Evolutionary conservation across 495 filamentous ascomycete species (phyloP).

Genomic region (Pseudevernia furfuracea): DNA sequence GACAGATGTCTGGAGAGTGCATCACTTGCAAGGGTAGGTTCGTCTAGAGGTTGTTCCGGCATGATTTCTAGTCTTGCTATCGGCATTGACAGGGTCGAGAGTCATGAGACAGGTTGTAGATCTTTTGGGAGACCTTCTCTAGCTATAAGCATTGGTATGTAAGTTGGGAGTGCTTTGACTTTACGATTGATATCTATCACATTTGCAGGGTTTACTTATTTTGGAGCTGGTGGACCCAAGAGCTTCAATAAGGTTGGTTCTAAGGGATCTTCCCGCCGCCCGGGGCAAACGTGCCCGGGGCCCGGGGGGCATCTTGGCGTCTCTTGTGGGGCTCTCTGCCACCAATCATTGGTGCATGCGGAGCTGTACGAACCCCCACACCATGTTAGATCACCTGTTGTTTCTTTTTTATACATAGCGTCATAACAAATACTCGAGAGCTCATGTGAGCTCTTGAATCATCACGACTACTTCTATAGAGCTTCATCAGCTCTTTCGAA

Average conservation of each 20-base stretch:
- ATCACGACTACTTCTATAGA: slow-evolving; percentile 11
- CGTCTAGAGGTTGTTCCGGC: neutral
- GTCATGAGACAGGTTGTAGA: neutral
- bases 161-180: neutral
- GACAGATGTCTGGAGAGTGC: neutral
- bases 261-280: neutral
- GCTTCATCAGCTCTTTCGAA: slow-evolving; percentile 7
- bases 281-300: neutral
- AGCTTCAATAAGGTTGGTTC: neutral
- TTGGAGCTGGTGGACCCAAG: neutral
- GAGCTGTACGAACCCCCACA: neutral
- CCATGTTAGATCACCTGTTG: neutral
- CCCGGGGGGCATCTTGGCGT: neutral
- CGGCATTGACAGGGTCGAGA: neutral
- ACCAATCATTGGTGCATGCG: neutral
- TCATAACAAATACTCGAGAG: neutral
- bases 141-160: neutral
- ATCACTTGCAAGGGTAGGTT: neutral
- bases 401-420: neutral
- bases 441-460: slow-evolving; percentile 8
- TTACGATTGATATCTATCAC: neutral
- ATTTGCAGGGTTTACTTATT: no score
- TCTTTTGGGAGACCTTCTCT: neutral
- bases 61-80: neutral
- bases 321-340: neutral